phyloP scores from a whole-genome alignment of 2,329 filamentous ascomycete genomes.

The Periconia sp. region DNA sequence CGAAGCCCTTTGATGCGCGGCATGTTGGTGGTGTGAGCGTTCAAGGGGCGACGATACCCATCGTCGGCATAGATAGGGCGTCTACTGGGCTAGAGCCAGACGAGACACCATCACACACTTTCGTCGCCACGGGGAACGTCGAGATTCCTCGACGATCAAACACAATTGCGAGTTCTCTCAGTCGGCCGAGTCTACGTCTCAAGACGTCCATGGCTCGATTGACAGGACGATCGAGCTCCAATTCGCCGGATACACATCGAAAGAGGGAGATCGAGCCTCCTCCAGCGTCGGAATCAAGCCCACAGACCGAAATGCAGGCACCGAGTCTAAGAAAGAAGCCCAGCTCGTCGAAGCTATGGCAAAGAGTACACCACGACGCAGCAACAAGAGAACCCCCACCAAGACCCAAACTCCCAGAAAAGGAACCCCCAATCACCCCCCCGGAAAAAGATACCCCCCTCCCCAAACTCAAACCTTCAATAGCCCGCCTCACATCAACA shows the following conservation, averaged over 20 bases:
- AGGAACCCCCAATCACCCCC: neutral
- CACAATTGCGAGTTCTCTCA: slow-evolving; percentile 28
- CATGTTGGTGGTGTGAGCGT: slow-evolving; percentile 41
- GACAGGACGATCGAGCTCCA: slow-evolving; percentile 23
- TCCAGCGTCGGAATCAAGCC: neutral
- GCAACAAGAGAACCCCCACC: neutral
- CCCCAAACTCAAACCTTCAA: slow-evolving; percentile 1
- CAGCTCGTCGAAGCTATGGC: slow-evolving; percentile 25
- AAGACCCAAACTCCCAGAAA: neutral
- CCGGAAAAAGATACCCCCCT: neutral
- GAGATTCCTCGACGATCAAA: slow-evolving; percentile 35
- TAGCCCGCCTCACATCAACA: neutral
- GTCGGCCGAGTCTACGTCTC: slow-evolving; percentile 32
- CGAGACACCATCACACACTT: slow-evolving; percentile 33
- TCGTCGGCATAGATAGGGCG: slow-evolving; percentile 25
- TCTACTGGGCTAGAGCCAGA: slow-evolving; percentile 27
- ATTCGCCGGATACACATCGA: slow-evolving; percentile 17
- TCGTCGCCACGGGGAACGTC: slow-evolving; percentile 26
- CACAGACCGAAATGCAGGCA: slow-evolving; percentile 1
- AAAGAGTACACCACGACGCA: slow-evolving; percentile 18
- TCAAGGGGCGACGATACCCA: slow-evolving; percentile 22
- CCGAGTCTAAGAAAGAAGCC: slow-evolving; percentile 22
- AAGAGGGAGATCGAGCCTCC: slow-evolving; percentile 5
- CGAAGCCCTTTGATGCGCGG: slow-evolving; percentile 38
- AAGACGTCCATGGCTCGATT: slow-evolving; percentile 33